These are phyloP conservation scores for Skeletonema marinoi DNA, from an alignment of 108 stramenopile genomes.

Conservation along the genomic window DNA sequence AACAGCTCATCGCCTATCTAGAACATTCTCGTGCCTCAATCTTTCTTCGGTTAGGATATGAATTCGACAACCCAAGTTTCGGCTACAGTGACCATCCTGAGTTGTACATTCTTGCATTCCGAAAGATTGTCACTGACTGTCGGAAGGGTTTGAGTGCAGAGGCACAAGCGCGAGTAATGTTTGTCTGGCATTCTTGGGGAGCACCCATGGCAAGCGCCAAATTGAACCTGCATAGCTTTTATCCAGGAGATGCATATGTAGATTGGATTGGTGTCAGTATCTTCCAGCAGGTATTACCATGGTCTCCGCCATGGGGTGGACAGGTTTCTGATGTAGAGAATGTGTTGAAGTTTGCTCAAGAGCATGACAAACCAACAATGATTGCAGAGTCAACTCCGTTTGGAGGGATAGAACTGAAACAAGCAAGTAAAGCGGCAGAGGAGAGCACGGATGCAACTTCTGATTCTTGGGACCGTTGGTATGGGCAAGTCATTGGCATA, in stretches of 20 bases:
- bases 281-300: constrained; percentile 82
- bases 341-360: constrained; percentile 75
- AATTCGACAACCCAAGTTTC: constrained; percentile 86
- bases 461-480: constrained; percentile 80
- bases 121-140: constrained; percentile 57
- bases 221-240: constrained; percentile 55
- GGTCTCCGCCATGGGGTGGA: constrained; percentile 55
- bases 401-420: constrained; percentile 72
- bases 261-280: constrained; percentile 88
- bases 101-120: constrained; percentile 63
- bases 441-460: constrained; percentile 8
- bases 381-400: constrained; percentile 94
- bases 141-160: constrained; percentile 29
- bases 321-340: constrained; percentile 56
- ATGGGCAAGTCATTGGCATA: constrained; percentile 65
- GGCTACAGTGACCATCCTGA: constrained; percentile 65
- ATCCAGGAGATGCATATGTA: constrained; percentile 75
- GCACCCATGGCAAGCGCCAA: constrained; percentile 51
- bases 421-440: constrained; percentile 29
- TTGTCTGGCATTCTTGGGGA: constrained; percentile 91
- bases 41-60: constrained; percentile 81
- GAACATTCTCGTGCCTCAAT: constrained; percentile 45
- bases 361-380: constrained; percentile 68
- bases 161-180: constrained; percentile 45
- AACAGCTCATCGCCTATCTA: constrained; percentile 52